Percentiles rank a stretch among this genome's conserved stretches.
phyloP scores from a whole-genome alignment of 2,329 filamentous ascomycete genomes.

The Chaetomium sp. region DNA sequence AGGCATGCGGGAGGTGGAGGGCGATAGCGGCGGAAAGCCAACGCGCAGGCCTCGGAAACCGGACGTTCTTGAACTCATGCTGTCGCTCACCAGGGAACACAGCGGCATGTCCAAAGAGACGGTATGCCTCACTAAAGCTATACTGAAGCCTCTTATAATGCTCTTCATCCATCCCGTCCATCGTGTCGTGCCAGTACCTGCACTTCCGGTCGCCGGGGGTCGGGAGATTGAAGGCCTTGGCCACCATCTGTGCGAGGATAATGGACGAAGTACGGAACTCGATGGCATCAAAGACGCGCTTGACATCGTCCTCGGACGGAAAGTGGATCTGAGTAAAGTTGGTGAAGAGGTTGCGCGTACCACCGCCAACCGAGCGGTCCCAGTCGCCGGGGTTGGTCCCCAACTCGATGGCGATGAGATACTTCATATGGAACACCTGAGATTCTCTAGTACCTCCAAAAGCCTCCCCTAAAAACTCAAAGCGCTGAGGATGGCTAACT shows the following conservation, averaged over 20 bases:
- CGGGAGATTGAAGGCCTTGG: conserved; percentile 14
- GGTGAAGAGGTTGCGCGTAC: conserved; percentile 10
- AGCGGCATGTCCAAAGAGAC: conserved; percentile 14
- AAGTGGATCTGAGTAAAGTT: background rate
- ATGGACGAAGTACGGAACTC: conserved; percentile 21
- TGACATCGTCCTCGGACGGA: conserved; percentile 8
- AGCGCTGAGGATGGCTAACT: conserved; percentile 5
- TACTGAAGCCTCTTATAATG: conserved; percentile 14
- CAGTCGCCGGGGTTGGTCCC: conserved; percentile 18
- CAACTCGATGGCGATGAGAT: conserved; percentile 18
- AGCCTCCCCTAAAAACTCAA: conserved; percentile 18
- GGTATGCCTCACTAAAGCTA: conserved; percentile 9
- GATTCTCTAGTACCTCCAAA: conserved; percentile 17
- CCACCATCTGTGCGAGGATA: conserved; percentile 14
- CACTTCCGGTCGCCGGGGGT: conserved; percentile 12
- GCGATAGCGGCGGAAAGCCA: conserved; percentile 20
- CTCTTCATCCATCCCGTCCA: background rate
- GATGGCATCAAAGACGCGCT: conserved; percentile 17
- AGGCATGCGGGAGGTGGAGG: conserved; percentile 6
- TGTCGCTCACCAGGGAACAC: conserved; percentile 17
- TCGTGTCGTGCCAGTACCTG: conserved; percentile 18
- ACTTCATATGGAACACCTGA: conserved; percentile 20
- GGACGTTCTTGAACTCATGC: conserved; percentile 17
- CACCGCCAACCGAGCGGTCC: conserved; percentile 2
- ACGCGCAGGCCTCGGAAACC: conserved; percentile 17